Conservation (phyloP, 2,329 filamentous ascomycete species). For the Aspergillus novoparasiticus region DNA sequence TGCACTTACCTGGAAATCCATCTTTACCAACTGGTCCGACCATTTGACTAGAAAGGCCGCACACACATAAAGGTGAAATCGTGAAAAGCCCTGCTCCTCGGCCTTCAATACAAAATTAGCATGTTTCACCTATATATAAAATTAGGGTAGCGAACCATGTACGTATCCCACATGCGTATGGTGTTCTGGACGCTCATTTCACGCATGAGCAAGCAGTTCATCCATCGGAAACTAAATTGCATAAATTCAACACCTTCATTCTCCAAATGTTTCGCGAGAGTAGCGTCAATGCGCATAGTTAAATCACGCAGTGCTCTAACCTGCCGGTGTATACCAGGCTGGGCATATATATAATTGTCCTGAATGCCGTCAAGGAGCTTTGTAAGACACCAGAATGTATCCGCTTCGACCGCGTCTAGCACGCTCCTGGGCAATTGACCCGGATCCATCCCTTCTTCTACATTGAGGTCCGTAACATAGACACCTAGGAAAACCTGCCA, state of each 20-base stretch:
- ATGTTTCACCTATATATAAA: conserved; percentile 1
- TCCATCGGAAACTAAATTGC: conserved; percentile 98
- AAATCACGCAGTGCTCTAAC: conserved; percentile 86
- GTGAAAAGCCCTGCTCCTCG: conserved; percentile 97
- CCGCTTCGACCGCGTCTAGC: conserved; percentile 93
- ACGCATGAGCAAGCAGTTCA: conserved; percentile 98
- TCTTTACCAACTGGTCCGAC: conserved; percentile 90
- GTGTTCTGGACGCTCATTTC: conserved; percentile 96
- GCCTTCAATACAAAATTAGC: conserved; percentile 60
- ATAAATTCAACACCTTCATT: conserved; percentile 95
- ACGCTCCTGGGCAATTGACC: conserved; percentile 89
- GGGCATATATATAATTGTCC: conserved; percentile 97
- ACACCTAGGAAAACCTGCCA: conserved; percentile 96
- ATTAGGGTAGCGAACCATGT: conserved; percentile 66
- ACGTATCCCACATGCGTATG: conserved; percentile 99
- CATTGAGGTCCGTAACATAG: conserved; percentile 91
- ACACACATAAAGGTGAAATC: conserved; percentile 97
- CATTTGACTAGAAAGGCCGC: conserved; percentile 98
- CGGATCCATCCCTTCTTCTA: conserved; percentile 94
- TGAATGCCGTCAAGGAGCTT: conserved; percentile 98
- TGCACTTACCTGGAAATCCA: conserved; percentile 75
- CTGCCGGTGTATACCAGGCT: conserved; percentile 94
- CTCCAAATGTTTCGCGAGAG: conserved; percentile 84
- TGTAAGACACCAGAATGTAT: conserved; percentile 97
- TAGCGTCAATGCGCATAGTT: conserved; percentile 83